phyloP scores from a whole-genome alignment of 768 basidiomycete species.

The Lactarius psammicola region DNA sequence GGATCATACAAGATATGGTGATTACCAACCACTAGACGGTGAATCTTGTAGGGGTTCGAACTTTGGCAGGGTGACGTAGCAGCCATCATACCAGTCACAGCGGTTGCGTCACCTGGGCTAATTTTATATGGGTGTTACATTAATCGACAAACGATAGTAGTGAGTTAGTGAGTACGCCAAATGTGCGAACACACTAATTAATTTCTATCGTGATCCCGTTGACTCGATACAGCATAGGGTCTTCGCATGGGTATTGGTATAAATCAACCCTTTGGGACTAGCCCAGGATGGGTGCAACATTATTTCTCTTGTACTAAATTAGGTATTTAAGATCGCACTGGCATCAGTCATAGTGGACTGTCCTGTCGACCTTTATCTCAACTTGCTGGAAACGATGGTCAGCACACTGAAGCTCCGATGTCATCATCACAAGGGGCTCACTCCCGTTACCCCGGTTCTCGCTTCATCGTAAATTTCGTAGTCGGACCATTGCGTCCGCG shows the following conservation, averaged over 20 bases:
- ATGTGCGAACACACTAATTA: no score
- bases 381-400: constrained; percentile 3
- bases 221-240: neutral
- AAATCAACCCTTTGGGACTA: neutral
- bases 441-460: neutral
- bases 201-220: neutral
- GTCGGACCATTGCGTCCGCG: neutral
- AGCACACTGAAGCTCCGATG: neutral
- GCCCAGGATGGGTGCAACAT: neutral
- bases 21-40: no score
- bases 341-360: constrained; percentile 8
- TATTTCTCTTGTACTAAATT: neutral
- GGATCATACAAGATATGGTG: no score
- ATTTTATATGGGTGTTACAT: no score
- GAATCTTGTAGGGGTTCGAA: no score
- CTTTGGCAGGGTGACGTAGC: no score
- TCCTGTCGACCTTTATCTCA: constrained; percentile 18
- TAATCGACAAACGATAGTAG: no score
- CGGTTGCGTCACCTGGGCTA: no score
- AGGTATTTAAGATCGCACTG: neutral
- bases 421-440: neutral
- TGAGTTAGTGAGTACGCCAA: neutral
- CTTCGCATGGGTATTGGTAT: no score
- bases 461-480: constrained; percentile 1
- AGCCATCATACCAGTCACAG: no score